Evolutionary conservation across 2,329 filamentous ascomycete species (phyloP).

Genomic region (Exophiala lecanii-corni): DNA sequence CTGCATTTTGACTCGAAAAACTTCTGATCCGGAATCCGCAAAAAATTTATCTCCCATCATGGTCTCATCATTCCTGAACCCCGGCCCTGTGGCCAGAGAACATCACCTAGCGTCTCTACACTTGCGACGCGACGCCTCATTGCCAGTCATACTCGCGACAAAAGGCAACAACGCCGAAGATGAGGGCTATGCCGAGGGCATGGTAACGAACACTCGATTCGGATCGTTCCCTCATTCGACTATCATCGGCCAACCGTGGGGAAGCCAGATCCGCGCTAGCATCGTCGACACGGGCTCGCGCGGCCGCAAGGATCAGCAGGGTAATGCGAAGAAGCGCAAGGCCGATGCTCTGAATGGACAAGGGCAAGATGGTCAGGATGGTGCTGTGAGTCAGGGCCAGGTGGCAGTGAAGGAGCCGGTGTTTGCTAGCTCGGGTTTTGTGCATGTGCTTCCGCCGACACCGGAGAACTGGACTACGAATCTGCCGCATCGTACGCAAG

Average conservation of each 20-base stretch:
- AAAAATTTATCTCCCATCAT: too few species aligned
- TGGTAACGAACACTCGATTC: conserved; percentile 85
- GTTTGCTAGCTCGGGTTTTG: conserved; percentile 43
- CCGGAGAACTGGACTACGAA: conserved; percentile 48
- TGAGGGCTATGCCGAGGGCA: conserved; percentile 70
- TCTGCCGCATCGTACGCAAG: conserved; percentile 49
- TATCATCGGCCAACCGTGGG: conserved; percentile 76
- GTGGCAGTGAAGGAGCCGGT: conserved; percentile 30
- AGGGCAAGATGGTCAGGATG: conserved; percentile 16
- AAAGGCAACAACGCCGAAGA: conserved; percentile 52
- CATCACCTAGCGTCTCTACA: conserved; percentile 77
- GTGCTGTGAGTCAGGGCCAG: conserved; percentile 24
- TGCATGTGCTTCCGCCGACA: conserved; percentile 46
- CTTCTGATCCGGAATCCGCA: too few species aligned
- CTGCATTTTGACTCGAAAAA: too few species aligned
- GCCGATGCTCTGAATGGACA: conserved; percentile 35
- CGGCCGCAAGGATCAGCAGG: conserved; percentile 61
- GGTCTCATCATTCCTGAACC: conserved; percentile 72
- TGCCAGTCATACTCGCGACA: conserved; percentile 66
- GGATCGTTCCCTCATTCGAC: conserved; percentile 84
- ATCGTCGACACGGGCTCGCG: conserved; percentile 88
- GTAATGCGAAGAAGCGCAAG: conserved; percentile 45
- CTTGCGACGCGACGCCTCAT: conserved; percentile 78
- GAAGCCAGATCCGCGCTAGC: conserved; percentile 84
- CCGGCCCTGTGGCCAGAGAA: conserved; percentile 57